These are phyloP conservation scores for Crotalaria pallida DNA, from an alignment of 306 rosid genomes.

Conservation along the genomic window DNA sequence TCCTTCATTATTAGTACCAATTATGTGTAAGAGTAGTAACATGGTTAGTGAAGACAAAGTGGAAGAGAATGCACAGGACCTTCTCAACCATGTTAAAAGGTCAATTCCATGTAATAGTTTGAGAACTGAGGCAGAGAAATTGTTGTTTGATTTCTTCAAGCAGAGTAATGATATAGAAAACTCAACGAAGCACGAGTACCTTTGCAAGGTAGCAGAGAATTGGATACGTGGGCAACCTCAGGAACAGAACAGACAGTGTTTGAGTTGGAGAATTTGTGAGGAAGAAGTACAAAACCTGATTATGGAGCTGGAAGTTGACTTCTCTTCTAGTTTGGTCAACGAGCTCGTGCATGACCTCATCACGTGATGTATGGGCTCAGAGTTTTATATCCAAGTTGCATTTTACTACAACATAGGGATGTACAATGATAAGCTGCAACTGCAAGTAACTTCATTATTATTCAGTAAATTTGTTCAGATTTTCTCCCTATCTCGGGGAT, in stretches of 20 bases:
- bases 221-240: constrained; percentile 33
- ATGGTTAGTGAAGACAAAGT: background rate
- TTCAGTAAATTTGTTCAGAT: background rate
- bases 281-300: constrained; percentile 29
- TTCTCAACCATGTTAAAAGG: constrained; percentile 18
- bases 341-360: constrained; percentile 42
- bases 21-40: background rate
- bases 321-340: constrained; percentile 38
- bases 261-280: constrained; percentile 39
- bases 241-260: background rate
- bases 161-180: constrained; percentile 2
- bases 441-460: background rate
- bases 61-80: constrained; percentile 21
- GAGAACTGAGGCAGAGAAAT: constrained; percentile 20
- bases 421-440: too few relatives aligned
- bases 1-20: background rate
- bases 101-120: background rate
- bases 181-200: background rate
- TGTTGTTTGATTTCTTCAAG: constrained; percentile 44
- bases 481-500: background rate
- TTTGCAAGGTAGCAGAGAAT: constrained; percentile 28
- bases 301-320: constrained; percentile 35
- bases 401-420: too few relatives aligned
- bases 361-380: too few relatives aligned
- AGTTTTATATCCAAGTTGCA: too few relatives aligned